Percentiles rank a stretch among this genome's conserved stretches.
These are phyloP conservation scores for Botrytis sinoallii DNA, from an alignment of 2,329 filamentous ascomycete species.

Conservation along the genomic window DNA sequence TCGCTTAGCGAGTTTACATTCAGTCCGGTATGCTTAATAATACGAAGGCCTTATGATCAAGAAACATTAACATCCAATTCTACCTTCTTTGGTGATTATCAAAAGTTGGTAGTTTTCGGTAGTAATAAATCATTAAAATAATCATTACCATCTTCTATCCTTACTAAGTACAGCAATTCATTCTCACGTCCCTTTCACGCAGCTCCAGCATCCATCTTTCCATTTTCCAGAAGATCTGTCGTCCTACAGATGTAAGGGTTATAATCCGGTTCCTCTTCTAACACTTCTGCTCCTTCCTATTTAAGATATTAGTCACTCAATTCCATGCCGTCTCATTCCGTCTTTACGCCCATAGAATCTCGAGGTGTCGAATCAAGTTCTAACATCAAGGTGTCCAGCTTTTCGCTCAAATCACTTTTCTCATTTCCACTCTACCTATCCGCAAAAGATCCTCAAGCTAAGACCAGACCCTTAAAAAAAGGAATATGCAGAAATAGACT, in stretches of 20 bases:
- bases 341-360: too few species aligned
- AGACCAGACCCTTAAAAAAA: background rate
- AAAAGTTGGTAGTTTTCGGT: background rate
- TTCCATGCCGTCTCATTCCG: background rate
- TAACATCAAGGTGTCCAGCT: background rate
- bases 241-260: constrained; percentile 15
- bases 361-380: background rate
- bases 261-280: constrained; percentile 49
- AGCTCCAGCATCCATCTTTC: constrained; percentile 9
- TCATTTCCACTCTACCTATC: background rate
- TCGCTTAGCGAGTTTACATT: background rate
- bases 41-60: background rate
- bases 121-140: background rate
- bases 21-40: background rate
- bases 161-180: background rate
- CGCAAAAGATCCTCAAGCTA: background rate
- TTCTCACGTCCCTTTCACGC: background rate
- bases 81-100: background rate
- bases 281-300: constrained; percentile 53
- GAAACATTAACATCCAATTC: background rate
- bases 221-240: constrained; percentile 1
- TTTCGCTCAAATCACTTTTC: background rate
- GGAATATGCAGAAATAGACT: background rate
- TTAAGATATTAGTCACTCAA: background rate
- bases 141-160: background rate